Evolutionary conservation across 139 green algal genomes (phyloP), one percentile per base, ranked within the genome.

Genomic region (Spirogloea muscicola): DNA sequence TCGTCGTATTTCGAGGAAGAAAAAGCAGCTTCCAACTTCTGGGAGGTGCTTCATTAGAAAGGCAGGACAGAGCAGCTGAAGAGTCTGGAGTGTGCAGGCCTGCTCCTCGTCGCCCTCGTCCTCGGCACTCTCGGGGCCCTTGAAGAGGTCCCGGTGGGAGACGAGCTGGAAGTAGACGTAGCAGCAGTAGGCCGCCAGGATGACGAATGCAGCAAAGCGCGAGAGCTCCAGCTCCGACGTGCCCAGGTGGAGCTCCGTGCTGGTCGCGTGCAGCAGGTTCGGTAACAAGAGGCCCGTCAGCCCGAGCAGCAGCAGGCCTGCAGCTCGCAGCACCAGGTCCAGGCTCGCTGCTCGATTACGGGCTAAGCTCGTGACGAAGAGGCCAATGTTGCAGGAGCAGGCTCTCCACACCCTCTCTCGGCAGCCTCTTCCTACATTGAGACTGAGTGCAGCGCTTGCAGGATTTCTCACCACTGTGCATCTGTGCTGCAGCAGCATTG

Each of bases 141-240:
- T n/a, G 34, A 69, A 84, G n/a, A 83, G 60, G 36, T 83, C 60
- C 25, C 13, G 36, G 48, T 84, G 78, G 0, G 58, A 73, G 37
- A 83, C 51, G 40, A 83, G 75, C 73, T 93, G 89, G 68, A 93
- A 93, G 33, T 88, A 61, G 36, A 93, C 61, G 76, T 86, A 93
- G 37, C 82, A 49, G 36, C 57, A 55, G 65, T 93, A 93, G 34
- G 80, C 85, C 4, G 86, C n/a, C 18, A 93, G 81, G 74, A 93
- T 77, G 29, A 91, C 76, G 21, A 89, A n/a, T 27, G 70, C 83
- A 63, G 87, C 84, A 74, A 91, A 89, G 37, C 89, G 79, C 1
- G 73, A 85, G 4, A 87, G 69, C 13, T 18, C 41, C 21, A 86
- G 49, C 44, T 71, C 62, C 6, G 41, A 70, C 0, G 1, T 65